phyloP scores from a whole-genome alignment of 2,329 filamentous ascomycete species.

The Seiridium unicorne region DNA sequence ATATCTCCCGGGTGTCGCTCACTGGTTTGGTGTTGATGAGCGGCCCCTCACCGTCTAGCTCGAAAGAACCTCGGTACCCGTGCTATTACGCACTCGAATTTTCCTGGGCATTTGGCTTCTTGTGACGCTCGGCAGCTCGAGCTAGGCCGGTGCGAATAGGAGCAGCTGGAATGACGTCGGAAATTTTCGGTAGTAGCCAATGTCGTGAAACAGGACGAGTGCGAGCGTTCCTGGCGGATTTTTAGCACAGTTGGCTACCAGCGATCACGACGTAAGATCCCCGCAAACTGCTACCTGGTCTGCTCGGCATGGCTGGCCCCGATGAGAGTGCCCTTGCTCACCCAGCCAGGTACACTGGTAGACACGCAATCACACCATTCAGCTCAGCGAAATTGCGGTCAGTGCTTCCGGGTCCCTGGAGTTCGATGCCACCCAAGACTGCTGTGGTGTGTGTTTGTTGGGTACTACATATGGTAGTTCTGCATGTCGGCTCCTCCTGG shows the following conservation, averaged over 20 bases:
- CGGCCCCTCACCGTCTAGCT: too few relatives aligned
- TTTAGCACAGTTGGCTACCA: background rate
- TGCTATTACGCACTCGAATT: too few relatives aligned
- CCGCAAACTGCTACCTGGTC: background rate
- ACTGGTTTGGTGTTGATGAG: too few relatives aligned
- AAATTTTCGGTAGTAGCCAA: background rate
- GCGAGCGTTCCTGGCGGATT: background rate
- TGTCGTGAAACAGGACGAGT: background rate
- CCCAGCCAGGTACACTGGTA: background rate
- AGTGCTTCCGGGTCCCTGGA: background rate
- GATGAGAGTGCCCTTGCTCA: background rate
- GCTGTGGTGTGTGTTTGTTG: too few relatives aligned
- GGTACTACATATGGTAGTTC: background rate
- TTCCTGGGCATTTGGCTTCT: too few relatives aligned
- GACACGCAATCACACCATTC: background rate
- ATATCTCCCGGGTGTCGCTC: too few relatives aligned
- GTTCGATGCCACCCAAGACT: background rate
- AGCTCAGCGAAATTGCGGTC: background rate
- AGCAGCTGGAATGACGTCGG: background rate
- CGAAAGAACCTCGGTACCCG: too few relatives aligned
- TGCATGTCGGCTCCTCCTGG: background rate
- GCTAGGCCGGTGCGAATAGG: background rate
- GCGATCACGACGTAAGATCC: background rate
- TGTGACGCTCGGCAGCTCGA: too few relatives aligned
- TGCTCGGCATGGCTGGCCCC: background rate